A percentile compares a stretch with the other conserved stretches of the same genome.
Evolutionary conservation across 768 basidiomycete genomes (phyloP).

Genomic region (Tulasnella sp.): DNA sequence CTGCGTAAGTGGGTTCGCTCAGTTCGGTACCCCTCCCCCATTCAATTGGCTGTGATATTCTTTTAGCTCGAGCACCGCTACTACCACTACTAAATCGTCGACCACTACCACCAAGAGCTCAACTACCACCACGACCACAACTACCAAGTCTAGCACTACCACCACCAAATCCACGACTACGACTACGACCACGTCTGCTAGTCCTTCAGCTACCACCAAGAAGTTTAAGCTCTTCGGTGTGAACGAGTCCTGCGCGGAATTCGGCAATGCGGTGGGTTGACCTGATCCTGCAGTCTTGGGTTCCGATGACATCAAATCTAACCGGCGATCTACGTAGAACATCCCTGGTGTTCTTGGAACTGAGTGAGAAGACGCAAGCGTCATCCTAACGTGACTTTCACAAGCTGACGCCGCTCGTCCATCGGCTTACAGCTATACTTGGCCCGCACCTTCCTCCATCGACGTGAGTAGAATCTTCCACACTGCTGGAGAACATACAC

Average conservation of each 20-base stretch:
- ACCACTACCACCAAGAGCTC: slow-evolving; percentile 35
- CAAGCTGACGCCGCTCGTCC: not conserved
- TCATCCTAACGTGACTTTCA: not conserved
- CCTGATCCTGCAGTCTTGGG: not conserved
- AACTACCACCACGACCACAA: slow-evolving; percentile 30
- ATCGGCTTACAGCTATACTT: slow-evolving; percentile 42
- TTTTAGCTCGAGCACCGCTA: slow-evolving; percentile 28
- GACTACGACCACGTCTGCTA: slow-evolving; percentile 3
- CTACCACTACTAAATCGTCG: not conserved
- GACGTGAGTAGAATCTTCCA: slow-evolving; percentile 37
- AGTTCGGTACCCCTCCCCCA: not conserved
- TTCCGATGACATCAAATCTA: slow-evolving; percentile 49
- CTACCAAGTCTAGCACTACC: slow-evolving; percentile 9
- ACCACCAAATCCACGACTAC: slow-evolving; percentile 6
- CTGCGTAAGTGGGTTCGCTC: not conserved
- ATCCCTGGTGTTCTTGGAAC: slow-evolving; percentile 48
- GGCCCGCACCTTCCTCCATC: slow-evolving; percentile 45
- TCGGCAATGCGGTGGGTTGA: slow-evolving; percentile 41
- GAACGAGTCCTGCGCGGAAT: slow-evolving; percentile 61
- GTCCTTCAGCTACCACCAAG: not conserved
- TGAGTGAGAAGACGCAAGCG: slow-evolving; percentile 32
- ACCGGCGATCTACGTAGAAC: slow-evolving; percentile 55
- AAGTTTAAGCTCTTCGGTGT: slow-evolving; percentile 37
- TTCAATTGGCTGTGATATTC: not conserved
- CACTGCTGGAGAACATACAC: too few relatives aligned